Evolutionary conservation across 2,329 filamentous ascomycete species (phyloP).

Genomic region (Plectosphaerella cucumerina): DNA sequence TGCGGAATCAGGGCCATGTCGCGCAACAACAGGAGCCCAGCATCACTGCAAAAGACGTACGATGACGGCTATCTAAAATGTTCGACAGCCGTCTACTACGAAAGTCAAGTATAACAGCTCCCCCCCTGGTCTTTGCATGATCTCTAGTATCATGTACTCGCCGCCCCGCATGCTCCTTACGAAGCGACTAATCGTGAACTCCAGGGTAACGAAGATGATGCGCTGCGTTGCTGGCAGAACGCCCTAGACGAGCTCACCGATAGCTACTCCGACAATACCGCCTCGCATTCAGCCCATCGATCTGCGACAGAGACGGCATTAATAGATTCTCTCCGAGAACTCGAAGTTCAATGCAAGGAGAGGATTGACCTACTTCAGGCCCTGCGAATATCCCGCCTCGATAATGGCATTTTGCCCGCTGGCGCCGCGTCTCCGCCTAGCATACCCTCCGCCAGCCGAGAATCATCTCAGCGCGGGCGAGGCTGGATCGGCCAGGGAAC

Average conservation of each 20-base stretch:
- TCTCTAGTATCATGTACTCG: too few species aligned
- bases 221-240: slow-evolving; percentile 82
- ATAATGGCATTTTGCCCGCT: slow-evolving; percentile 11
- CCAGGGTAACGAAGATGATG: slow-evolving; percentile 87
- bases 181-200: neutral
- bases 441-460: neutral
- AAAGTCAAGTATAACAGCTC: slow-evolving; percentile 66
- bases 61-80: slow-evolving; percentile 94
- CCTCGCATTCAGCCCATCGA: slow-evolving; percentile 63
- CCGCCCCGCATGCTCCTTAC: neutral
- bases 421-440: slow-evolving; percentile 9
- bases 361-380: slow-evolving; percentile 84
- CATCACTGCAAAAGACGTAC: slow-evolving; percentile 92
- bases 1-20: slow-evolving; percentile 37
- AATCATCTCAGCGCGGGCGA: slow-evolving; percentile 16
- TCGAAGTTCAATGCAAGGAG: slow-evolving; percentile 92
- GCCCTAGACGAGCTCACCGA: slow-evolving; percentile 87
- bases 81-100: slow-evolving; percentile 94
- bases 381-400: slow-evolving; percentile 61
- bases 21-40: slow-evolving; percentile 51
- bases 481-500: slow-evolving; percentile 78
- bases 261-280: slow-evolving; percentile 72
- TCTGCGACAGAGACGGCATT: slow-evolving; percentile 82
- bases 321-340: slow-evolving; percentile 72
- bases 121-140: too few species aligned